Conservation (phyloP, 176 grass and related monocot species). For the Aechmea fasciata region DNA sequence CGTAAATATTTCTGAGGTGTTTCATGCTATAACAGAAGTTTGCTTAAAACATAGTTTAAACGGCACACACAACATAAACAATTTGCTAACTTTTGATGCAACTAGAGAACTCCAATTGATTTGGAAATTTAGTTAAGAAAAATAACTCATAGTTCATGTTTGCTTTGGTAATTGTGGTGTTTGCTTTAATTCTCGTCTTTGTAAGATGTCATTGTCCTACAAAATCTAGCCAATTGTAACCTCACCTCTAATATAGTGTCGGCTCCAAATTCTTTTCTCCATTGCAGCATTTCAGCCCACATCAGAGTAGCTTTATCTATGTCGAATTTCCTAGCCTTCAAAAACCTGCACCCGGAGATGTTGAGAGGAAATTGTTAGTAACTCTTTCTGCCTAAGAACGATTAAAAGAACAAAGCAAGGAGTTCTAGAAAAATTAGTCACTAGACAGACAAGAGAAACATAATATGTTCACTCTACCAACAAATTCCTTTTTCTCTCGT, state of each 20-base stretch:
- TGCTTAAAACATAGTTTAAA: too few relatives aligned
- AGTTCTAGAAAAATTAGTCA: neutral
- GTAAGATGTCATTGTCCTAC: neutral
- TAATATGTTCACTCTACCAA: neutral
- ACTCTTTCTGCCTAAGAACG: neutral
- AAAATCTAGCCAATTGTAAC: neutral
- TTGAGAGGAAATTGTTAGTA: neutral
- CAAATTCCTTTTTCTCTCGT: neutral
- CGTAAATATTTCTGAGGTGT: too few relatives aligned
- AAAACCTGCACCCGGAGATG: constrained; percentile 40
- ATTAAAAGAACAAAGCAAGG: neutral
- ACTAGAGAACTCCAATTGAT: neutral
- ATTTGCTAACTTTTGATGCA: neutral
- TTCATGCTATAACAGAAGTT: too few relatives aligned
- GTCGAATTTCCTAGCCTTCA: constrained; percentile 87
- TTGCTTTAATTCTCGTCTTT: neutral
- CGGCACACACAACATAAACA: neutral
- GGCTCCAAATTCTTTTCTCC: constrained; percentile 65
- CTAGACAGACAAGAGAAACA: neutral
- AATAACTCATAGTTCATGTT: too few relatives aligned
- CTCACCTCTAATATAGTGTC: constrained; percentile 77
- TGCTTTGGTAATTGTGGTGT: neutral
- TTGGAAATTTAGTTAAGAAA: neutral
- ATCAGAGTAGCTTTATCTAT: constrained; percentile 61
- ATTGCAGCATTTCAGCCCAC: constrained; percentile 83